Evolutionary conservation across 441 rosid species (phyloP).

Genomic region (Arabidopsis lyrata): DNA sequence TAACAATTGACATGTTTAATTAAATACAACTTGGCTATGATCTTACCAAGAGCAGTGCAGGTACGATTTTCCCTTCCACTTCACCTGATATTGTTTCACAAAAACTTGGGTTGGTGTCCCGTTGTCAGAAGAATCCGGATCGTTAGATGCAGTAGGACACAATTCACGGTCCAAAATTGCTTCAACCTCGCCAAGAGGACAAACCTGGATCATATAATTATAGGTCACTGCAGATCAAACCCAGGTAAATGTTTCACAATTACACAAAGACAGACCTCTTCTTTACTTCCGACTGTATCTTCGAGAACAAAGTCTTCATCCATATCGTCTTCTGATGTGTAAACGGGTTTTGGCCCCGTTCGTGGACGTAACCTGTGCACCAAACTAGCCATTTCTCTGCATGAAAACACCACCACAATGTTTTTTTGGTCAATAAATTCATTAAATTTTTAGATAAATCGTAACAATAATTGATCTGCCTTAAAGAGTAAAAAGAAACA

Average conservation of each 20-base stretch:
- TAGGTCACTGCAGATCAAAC: not conserved
- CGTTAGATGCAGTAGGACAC: constrained; percentile 79
- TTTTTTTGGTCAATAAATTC: not conserved
- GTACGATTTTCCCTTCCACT: constrained; percentile 94
- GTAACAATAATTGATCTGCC: not conserved
- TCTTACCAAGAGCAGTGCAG: constrained; percentile 92
- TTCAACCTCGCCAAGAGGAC: constrained; percentile 74
- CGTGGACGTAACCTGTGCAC: not conserved
- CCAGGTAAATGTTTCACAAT: constrained; percentile 3
- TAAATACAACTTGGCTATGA: constrained; percentile 8
- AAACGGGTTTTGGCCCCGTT: not conserved
- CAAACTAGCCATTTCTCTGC: constrained; percentile 30
- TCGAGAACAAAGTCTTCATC: not conserved
- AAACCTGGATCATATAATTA: constrained; percentile 52
- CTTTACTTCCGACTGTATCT: not conserved
- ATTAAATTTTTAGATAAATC: not conserved
- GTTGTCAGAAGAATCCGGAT: constrained; percentile 59
- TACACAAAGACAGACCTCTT: constrained; percentile 24
- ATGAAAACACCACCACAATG: not conserved
- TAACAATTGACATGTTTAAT: constrained; percentile 11
- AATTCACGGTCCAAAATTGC: constrained; percentile 76
- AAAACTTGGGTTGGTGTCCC: constrained; percentile 64
- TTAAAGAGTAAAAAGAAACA: constrained; percentile 10
- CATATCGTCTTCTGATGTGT: not conserved
- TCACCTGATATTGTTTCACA: constrained; percentile 88